Evolutionary conservation across 257 asterid species (phyloP), one percentile per base, ranked within the genome.

Genomic region (Salvia splendens): DNA sequence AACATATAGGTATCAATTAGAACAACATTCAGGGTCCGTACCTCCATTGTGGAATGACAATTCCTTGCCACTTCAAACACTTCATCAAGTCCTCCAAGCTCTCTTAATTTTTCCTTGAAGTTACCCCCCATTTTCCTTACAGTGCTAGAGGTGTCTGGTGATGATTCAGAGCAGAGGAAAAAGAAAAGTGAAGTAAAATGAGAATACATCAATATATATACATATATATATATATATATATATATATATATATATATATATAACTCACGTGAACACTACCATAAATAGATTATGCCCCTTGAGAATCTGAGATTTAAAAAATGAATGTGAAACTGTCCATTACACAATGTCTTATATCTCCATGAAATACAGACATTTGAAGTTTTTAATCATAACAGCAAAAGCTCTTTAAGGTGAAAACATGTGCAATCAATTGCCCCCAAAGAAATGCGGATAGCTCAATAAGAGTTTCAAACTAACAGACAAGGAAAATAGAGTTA

Each of bases 21-120:
- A 84, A 72, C 62, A 83, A 69, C 72, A 75, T 71, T 67, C 68
- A 70, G 71, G 30, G 80, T 59, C 53, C 87, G 72, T 75, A 88
- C 96, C 95, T 86, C 88, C 82, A 89, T 79, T 41, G 64, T 58
- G 36, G 81, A 81, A 80, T 89, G 87, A 61, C 91, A 83, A 70
- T 77, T 83, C 75, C 95, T 89, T 3, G 88, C 85, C 76, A 86
- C 85, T 70, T 78, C 96, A 75, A 89, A 89, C 64, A 86, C 89
- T 1, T 86, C 96, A 80, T 86, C 81, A 49, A 89, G 91, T 83
- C 95, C 96, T 69, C 96, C 96, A 67, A 79, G 75, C 77, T 86
- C 92, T 77, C 96, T 83, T 69, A 89, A 68, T 69, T 84, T 89
- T 64, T 89, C 96, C 84, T 89, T 89, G 86, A 89, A 89, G 61